Evolutionary conservation across 208 protist genomes (phyloP).

Genomic region (Trypanosoma boissoni): DNA sequence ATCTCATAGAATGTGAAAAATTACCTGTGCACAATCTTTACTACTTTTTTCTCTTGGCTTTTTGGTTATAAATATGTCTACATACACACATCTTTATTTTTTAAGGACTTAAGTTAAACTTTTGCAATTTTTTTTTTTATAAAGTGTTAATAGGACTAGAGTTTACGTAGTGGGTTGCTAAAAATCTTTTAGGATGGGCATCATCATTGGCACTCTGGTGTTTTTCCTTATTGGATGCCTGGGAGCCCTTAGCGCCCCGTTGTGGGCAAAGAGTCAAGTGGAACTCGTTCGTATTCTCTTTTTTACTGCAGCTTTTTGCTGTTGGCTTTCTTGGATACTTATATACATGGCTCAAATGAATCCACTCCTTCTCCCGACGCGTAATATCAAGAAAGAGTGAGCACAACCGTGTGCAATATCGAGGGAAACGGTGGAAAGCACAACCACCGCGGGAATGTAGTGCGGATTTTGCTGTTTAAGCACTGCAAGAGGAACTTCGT

Average conservation of each 20-base stretch:
- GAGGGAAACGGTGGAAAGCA: too few species aligned
- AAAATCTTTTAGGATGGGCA: constrained; percentile 30
- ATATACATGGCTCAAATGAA: constrained; percentile 94
- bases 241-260: constrained; percentile 48
- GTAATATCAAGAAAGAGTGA: constrained; percentile 75
- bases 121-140: too few species aligned
- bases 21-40: too few species aligned
- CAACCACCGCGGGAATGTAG: too few species aligned
- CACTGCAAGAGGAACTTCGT: neutral
- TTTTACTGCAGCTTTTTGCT: constrained; percentile 78
- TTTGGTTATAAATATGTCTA: too few species aligned
- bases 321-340: constrained; percentile 91
- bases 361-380: constrained; percentile 83
- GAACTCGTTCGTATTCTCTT: constrained; percentile 79
- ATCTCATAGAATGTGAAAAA: too few species aligned
- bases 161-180: neutral
- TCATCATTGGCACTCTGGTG: constrained; percentile 73
- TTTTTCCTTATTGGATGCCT: constrained; percentile 57
- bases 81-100: too few species aligned
- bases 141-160: too few species aligned
- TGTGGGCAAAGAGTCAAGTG: constrained; percentile 83
- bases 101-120: too few species aligned
- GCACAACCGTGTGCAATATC: too few species aligned
- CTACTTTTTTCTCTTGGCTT: too few species aligned
- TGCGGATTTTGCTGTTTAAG: neutral